A percentile compares a stretch with the other conserved stretches of the same genome.
These are phyloP conservation scores for Nannochloropsis salina DNA, from an alignment of 108 stramenopile species.

Conservation along the genomic window DNA sequence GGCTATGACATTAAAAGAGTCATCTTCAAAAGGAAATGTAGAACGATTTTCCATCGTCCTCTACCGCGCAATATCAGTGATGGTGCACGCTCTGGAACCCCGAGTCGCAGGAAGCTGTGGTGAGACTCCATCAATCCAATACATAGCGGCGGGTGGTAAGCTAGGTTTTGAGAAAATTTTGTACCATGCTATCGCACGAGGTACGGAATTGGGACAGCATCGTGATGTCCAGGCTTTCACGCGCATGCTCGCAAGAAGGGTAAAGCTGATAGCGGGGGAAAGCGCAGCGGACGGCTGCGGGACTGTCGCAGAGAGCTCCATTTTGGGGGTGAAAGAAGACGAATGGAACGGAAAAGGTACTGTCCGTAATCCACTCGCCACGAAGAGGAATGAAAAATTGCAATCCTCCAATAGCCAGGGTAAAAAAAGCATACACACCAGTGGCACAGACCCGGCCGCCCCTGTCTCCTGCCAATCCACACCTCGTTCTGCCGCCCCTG, in stretches of 20 bases:
- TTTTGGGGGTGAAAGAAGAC: not conserved
- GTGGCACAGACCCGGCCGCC: not conserved
- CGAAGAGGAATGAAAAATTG: not conserved
- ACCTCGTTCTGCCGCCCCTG: not conserved
- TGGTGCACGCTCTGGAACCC: not conserved
- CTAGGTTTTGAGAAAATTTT: not conserved
- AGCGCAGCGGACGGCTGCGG: not conserved
- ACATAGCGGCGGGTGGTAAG: not conserved
- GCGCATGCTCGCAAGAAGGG: not conserved
- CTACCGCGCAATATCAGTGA: not conserved
- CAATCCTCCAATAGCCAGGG: not conserved
- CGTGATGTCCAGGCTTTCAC: not conserved
- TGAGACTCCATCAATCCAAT: not conserved
- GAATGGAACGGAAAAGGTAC: not conserved
- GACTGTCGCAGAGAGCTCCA: too few species aligned
- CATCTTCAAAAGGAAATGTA: too few species aligned
- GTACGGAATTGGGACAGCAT: conserved; percentile 12
- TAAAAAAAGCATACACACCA: not conserved
- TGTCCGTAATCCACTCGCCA: not conserved
- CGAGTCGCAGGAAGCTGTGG: not conserved
- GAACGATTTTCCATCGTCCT: not conserved
- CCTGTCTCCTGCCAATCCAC: not conserved
- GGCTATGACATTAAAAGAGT: not conserved
- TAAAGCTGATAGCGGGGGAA: not conserved
- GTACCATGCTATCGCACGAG: not conserved